These are phyloP conservation scores for Tulasnella sp. DNA, from an alignment of 768 basidiomycete genomes.

Conservation along the genomic window DNA sequence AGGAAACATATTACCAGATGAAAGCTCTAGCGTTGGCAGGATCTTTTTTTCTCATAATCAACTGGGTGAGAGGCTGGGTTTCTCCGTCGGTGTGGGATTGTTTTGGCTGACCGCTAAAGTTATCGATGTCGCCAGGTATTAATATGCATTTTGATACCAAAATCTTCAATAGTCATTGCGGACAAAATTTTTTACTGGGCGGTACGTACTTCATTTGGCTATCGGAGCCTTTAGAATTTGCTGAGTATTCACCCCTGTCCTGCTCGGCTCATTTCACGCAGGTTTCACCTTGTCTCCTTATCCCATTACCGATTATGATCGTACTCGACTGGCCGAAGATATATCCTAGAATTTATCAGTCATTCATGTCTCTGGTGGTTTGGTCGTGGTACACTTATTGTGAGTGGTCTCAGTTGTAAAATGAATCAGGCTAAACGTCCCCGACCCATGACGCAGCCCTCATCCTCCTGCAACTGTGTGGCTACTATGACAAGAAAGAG, in stretches of 20 bases:
- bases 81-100: background rate
- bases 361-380: constrained; percentile 19
- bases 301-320: constrained; percentile 24
- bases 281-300: constrained; percentile 14
- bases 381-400: constrained; percentile 19
- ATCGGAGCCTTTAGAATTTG: background rate
- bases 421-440: too few species aligned
- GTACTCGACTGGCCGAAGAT: constrained; percentile 24
- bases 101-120: too few species aligned
- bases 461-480: constrained; percentile 17
- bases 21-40: constrained; percentile 18
- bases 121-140: background rate
- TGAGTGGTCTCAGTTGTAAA: too few species aligned
- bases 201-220: background rate
- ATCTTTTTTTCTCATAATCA: constrained; percentile 21
- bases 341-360: constrained; percentile 22
- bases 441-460: background rate
- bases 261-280: background rate
- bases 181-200: constrained; percentile 15
- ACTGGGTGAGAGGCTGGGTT: constrained; percentile 27
- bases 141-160: constrained; percentile 11
- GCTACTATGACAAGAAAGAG: constrained; percentile 18
- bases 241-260: background rate
- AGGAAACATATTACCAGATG: constrained; percentile 14
- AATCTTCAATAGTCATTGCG: constrained; percentile 4